These are phyloP conservation scores for Kodamaea sagamina DNA, from an alignment of 805 yeast genomes.

Conservation along the genomic window DNA sequence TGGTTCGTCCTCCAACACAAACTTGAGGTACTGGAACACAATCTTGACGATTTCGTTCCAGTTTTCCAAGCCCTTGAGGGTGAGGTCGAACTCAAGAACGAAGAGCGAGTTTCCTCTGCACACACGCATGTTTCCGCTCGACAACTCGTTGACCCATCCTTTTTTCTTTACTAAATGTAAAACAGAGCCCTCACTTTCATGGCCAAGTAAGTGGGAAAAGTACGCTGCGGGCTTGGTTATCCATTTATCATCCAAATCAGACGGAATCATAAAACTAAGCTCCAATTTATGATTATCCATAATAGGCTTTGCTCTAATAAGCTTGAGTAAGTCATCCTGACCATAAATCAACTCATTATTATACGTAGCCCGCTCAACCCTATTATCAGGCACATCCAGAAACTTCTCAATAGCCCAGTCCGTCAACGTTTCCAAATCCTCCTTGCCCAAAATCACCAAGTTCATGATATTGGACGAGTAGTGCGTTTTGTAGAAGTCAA, in stretches of 20 bases:
- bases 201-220: conserved; percentile 83
- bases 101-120: conserved; percentile 70
- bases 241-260: conserved; percentile 62
- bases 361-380: conserved; percentile 48
- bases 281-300: conserved; percentile 73
- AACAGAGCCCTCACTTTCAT: conserved; percentile 87
- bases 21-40: conserved; percentile 71
- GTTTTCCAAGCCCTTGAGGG: conserved; percentile 66
- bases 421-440: conserved; percentile 69
- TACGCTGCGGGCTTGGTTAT: conserved; percentile 69
- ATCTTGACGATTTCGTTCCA: conserved; percentile 61
- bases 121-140: conserved; percentile 69
- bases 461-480: conserved; percentile 91
- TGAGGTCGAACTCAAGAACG: conserved; percentile 71
- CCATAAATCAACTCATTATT: conserved; percentile 51
- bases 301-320: conserved; percentile 75
- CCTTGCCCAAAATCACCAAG: conserved; percentile 81
- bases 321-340: conserved; percentile 48
- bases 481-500: conserved; percentile 68
- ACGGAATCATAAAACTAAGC: conserved; percentile 73
- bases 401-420: conserved; percentile 70
- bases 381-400: conserved; percentile 57
- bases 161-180: conserved; percentile 62
- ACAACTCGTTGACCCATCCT: conserved; percentile 79
- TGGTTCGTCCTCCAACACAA: conserved; percentile 59